Conservation (phyloP, 2,329 filamentous ascomycete species). For the Monosporascus sp. region DNA sequence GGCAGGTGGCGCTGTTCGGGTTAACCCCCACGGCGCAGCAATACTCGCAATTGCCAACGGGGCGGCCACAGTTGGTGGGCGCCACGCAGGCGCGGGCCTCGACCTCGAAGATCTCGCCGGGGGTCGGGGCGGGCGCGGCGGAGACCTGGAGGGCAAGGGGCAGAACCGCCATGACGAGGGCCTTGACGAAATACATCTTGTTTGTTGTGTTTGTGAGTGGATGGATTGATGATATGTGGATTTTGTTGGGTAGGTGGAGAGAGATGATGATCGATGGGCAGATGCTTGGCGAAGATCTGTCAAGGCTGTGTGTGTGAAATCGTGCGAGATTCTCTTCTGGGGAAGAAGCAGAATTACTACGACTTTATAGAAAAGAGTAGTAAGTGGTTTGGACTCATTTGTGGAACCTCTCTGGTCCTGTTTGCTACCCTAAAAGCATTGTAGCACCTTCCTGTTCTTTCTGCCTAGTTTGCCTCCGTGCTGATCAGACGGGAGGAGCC, state of each 20-base stretch:
- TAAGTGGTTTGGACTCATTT: too few relatives aligned
- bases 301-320: too few relatives aligned
- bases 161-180: neutral
- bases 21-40: slow-evolving; percentile 1
- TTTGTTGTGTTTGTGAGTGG: neutral
- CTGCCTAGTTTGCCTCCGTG: too few relatives aligned
- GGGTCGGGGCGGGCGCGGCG: neutral
- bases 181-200: slow-evolving; percentile 3
- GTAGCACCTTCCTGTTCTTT: too few relatives aligned
- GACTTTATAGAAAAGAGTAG: too few relatives aligned
- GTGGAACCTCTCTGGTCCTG: too few relatives aligned
- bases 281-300: too few relatives aligned
- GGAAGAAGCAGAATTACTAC: too few relatives aligned
- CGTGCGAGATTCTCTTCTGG: too few relatives aligned
- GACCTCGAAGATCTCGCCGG: neutral
- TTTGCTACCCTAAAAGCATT: too few relatives aligned
- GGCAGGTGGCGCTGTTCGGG: slow-evolving; percentile 6
- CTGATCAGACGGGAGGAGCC: too few relatives aligned
- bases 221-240: neutral
- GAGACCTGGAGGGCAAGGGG: slow-evolving; percentile 1
- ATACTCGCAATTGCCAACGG: slow-evolving; percentile 6
- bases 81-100: neutral
- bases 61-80: slow-evolving; percentile 1
- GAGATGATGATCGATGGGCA: too few relatives aligned
- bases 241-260: neutral